Percentiles rank a stretch among this genome's conserved stretches.
Evolutionary conservation across 768 basidiomycete genomes (phyloP).

Genomic region (Phylloporus arenicola): DNA sequence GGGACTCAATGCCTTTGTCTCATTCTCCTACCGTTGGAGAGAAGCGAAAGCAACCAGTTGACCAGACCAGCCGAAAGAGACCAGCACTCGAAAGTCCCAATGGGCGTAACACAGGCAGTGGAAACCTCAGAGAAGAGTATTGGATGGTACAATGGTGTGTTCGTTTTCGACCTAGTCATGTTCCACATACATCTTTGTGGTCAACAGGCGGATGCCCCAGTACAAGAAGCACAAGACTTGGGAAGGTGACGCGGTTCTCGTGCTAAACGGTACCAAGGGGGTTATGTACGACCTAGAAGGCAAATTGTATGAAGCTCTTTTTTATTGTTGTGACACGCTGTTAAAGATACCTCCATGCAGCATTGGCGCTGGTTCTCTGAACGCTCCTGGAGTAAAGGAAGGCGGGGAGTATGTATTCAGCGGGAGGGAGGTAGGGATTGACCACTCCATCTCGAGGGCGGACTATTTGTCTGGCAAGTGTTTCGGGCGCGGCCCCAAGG

Average conservation of each 20-base stretch:
- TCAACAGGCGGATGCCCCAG: conserved; percentile 58
- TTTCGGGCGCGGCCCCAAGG: conserved; percentile 41
- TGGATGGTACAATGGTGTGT: conserved; percentile 80
- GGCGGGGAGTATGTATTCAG: conserved; percentile 39
- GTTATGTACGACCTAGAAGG: conserved; percentile 60
- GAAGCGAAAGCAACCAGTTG: conserved; percentile 27
- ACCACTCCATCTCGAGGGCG: conserved; percentile 45
- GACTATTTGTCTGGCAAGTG: conserved; percentile 64
- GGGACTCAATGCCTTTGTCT: conserved; percentile 16
- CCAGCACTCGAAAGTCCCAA: conserved; percentile 21
- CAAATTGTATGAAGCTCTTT: conserved; percentile 45
- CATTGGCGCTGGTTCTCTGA: conserved; percentile 47
- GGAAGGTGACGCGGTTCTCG: conserved; percentile 78
- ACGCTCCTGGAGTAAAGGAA: conserved; percentile 32
- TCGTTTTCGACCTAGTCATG: neutral
- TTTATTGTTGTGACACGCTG: neutral
- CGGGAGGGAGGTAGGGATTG: conserved; percentile 62
- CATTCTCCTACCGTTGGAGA: conserved; percentile 19
- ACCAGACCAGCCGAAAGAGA: conserved; percentile 26
- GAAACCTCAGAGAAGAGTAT: conserved; percentile 34
- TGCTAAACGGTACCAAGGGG: conserved; percentile 41
- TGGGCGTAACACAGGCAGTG: conserved; percentile 6
- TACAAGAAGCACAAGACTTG: conserved; percentile 85
- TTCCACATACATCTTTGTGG: neutral
- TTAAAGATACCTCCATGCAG: conserved; percentile 28